Conservation (phyloP, 257 asterid species). For the Linaria vulgaris region DNA sequence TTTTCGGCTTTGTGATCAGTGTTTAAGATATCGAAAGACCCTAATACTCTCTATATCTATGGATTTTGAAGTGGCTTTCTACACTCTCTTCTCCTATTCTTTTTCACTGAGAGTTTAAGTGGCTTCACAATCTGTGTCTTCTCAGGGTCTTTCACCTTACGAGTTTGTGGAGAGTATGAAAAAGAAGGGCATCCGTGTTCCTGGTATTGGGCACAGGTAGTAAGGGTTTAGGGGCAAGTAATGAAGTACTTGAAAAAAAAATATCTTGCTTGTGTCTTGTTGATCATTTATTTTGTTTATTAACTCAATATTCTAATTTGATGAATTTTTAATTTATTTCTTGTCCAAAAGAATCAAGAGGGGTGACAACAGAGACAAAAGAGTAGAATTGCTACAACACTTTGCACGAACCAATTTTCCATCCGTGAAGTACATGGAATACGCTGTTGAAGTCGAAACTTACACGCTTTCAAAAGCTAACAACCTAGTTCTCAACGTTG, state of each 20-base stretch:
- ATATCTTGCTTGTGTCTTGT: neutral
- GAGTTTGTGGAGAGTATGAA: slow-evolving; percentile 98
- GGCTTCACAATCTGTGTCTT: slow-evolving; percentile 14
- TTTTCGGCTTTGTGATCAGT: slow-evolving; percentile 23
- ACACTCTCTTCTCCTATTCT: slow-evolving; percentile 14
- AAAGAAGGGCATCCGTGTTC: slow-evolving; percentile 99
- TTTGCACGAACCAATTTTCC: slow-evolving; percentile 92
- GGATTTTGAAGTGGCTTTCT: neutral
- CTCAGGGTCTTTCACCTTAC: slow-evolving; percentile 82
- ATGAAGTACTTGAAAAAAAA: slow-evolving; percentile 12
- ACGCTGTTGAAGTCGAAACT: slow-evolving; percentile 90
- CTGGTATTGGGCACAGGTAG: slow-evolving; percentile 99
- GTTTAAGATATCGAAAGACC: neutral
- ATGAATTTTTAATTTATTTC: slow-evolving; percentile 19
- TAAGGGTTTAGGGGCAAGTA: neutral
- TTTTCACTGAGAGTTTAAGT: slow-evolving; percentile 7
- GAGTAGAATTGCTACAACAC: slow-evolving; percentile 82
- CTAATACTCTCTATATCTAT: neutral
- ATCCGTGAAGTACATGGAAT: slow-evolving; percentile 97
- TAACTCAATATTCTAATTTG: slow-evolving; percentile 20
- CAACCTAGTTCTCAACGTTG: slow-evolving; percentile 95
- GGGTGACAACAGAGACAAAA: slow-evolving; percentile 98
- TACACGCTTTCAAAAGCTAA: slow-evolving; percentile 94
- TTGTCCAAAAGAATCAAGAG: slow-evolving; percentile 74
- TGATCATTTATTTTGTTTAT: neutral